A percentile compares a stretch with the other conserved stretches of the same genome.
Evolutionary conservation across 192 early-diverging fungal species (phyloP).

Genomic region (Coemansia sp.): DNA sequence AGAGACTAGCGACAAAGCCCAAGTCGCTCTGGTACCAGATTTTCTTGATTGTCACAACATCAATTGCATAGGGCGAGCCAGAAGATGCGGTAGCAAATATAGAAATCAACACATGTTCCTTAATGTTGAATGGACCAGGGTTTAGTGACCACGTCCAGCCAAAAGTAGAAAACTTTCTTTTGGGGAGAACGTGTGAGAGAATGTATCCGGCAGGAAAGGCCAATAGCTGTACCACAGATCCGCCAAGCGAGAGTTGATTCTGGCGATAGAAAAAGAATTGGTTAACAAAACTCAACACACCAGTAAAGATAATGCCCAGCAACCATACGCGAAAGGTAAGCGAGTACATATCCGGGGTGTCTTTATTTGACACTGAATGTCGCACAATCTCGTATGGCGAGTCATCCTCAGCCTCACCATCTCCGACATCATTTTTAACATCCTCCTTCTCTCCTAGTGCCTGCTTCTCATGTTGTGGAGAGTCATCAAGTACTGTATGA

Average conservation of each 20-base stretch:
- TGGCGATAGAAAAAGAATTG: constrained; percentile 86
- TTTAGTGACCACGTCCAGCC: constrained; percentile 62
- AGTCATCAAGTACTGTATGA: neutral
- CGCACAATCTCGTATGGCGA: constrained; percentile 66
- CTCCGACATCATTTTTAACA: constrained; percentile 30
- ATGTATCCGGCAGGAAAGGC: constrained; percentile 72
- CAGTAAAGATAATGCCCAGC: constrained; percentile 65
- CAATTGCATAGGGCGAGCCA: constrained; percentile 70
- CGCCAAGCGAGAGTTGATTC: constrained; percentile 69
- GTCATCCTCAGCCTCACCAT: constrained; percentile 29
- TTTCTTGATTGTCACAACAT: constrained; percentile 67
- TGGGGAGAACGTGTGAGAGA: constrained; percentile 62
- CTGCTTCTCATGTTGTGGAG: neutral
- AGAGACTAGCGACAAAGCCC: constrained; percentile 64
- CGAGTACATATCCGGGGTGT: constrained; percentile 63
- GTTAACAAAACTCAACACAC: constrained; percentile 64
- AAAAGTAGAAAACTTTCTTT: constrained; percentile 51
- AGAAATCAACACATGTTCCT: constrained; percentile 82
- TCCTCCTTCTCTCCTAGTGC: neutral
- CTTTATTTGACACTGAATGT: constrained; percentile 65
- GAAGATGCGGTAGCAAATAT: constrained; percentile 74
- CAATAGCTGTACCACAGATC: constrained; percentile 70
- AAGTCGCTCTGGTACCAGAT: constrained; percentile 70
- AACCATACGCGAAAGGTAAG: constrained; percentile 72
- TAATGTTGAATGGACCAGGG: constrained; percentile 81